These are phyloP conservation scores for Blyttiomyces sp. DNA, from an alignment of 371 early-diverging fungal genomes.

Conservation along the genomic window DNA sequence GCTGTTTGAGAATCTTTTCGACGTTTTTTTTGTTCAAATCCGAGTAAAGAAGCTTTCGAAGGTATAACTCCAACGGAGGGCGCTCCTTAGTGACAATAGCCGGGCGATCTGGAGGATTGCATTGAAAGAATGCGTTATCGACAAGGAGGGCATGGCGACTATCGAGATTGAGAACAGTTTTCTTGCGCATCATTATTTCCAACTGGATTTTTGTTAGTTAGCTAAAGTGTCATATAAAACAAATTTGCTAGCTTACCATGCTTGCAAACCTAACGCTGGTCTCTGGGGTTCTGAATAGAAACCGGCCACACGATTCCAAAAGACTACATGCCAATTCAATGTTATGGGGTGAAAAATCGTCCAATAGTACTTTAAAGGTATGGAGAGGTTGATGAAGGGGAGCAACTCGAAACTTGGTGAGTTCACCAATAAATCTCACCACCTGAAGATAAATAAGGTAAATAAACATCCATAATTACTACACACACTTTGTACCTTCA, in stretches of 20 bases:
- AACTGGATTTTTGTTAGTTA: slow-evolving; percentile 41
- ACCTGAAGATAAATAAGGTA: slow-evolving; percentile 42
- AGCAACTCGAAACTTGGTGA: slow-evolving; percentile 86
- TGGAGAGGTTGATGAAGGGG: slow-evolving; percentile 79
- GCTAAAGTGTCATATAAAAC: not conserved
- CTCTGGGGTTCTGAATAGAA: slow-evolving; percentile 72
- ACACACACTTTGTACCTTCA: slow-evolving; percentile 51
- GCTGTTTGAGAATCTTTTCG: slow-evolving; percentile 61
- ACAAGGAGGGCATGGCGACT: slow-evolving; percentile 80
- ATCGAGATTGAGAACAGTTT: slow-evolving; percentile 78
- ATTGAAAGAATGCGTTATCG: slow-evolving; percentile 86
- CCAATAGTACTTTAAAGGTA: slow-evolving; percentile 76
- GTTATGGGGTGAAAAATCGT: slow-evolving; percentile 77
- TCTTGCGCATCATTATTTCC: slow-evolving; percentile 86
- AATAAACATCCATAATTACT: not conserved
- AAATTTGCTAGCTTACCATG: slow-evolving; percentile 50
- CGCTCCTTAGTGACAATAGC: slow-evolving; percentile 62
- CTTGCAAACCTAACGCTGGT: slow-evolving; percentile 60
- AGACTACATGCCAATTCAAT: slow-evolving; percentile 81
- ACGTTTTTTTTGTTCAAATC: slow-evolving; percentile 54
- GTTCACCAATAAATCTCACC: slow-evolving; percentile 82
- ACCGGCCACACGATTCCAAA: slow-evolving; percentile 89
- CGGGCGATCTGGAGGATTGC: slow-evolving; percentile 75
- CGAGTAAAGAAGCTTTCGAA: slow-evolving; percentile 79
- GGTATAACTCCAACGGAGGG: slow-evolving; percentile 74